Evolutionary conservation across 805 yeast genomes (phyloP).

Genomic region (Metschnikowia continentalis): DNA sequence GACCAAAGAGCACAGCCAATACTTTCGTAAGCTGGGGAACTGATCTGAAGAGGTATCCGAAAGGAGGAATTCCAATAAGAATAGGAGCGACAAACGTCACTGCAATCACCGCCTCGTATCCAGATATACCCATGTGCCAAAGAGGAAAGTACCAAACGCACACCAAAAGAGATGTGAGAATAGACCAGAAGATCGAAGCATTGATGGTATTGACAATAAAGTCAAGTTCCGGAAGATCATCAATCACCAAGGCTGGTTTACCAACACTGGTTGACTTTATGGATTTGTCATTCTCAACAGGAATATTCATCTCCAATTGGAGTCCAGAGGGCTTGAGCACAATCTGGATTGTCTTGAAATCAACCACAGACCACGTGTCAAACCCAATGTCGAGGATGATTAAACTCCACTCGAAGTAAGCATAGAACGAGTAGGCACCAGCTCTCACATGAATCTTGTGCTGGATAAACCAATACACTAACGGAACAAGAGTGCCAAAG

Average conservation of each 20-base stretch:
- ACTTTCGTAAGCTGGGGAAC: conserved; percentile 54
- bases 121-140: conserved; percentile 97
- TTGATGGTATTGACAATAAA: conserved; percentile 50
- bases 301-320: neutral
- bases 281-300: neutral
- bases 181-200: conserved; percentile 82
- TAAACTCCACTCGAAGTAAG: conserved; percentile 91
- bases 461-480: conserved; percentile 84
- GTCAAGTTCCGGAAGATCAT: conserved; percentile 33
- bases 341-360: conserved; percentile 62
- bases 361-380: conserved; percentile 73
- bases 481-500: conserved; percentile 71
- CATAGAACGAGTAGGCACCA: conserved; percentile 95
- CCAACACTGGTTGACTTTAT: neutral
- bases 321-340: conserved; percentile 6
- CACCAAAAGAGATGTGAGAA: conserved; percentile 71
- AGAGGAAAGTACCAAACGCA: conserved; percentile 96
- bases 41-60: conserved; percentile 25
- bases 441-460: conserved; percentile 83
- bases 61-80: conserved; percentile 41
- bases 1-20: conserved; percentile 56
- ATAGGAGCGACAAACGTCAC: conserved; percentile 56
- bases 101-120: conserved; percentile 72
- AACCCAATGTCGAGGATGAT: conserved; percentile 79
- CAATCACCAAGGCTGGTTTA: conserved; percentile 12